These are phyloP conservation scores for Grifola frondosa DNA, from an alignment of 1,284 basidiomycete genomes.

Conservation along the genomic window DNA sequence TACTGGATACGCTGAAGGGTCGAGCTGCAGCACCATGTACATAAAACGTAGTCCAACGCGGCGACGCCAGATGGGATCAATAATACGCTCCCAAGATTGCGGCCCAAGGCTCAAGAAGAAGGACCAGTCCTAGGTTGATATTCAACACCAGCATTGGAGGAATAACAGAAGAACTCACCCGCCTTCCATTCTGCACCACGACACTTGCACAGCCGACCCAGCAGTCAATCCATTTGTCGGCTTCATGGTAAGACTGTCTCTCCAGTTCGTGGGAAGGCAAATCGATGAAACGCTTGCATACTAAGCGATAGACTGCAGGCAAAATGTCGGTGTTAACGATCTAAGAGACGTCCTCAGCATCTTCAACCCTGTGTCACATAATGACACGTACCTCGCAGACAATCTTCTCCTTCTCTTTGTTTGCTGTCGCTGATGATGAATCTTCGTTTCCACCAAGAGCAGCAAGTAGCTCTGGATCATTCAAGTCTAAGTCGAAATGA, in stretches of 20 bases:
- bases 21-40: slow-evolving; percentile 61
- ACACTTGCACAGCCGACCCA: slow-evolving; percentile 79
- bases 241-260: slow-evolving; percentile 31
- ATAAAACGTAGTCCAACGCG: slow-evolving; percentile 74
- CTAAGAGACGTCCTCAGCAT: slow-evolving; percentile 30
- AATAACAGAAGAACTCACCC: slow-evolving; percentile 13
- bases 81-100: slow-evolving; percentile 61
- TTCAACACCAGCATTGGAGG: neutral
- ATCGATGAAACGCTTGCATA: slow-evolving; percentile 51
- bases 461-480: slow-evolving; percentile 58
- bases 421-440: slow-evolving; percentile 24
- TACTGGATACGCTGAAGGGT: slow-evolving; percentile 65
- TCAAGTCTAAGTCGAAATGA: slow-evolving; percentile 52
- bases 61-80: slow-evolving; percentile 51
- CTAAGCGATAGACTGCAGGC: slow-evolving; percentile 60
- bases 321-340: slow-evolving; percentile 55
- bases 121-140: slow-evolving; percentile 58
- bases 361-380: neutral
- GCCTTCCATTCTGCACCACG: slow-evolving; percentile 56
- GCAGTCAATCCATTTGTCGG: slow-evolving; percentile 66
- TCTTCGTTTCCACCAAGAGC: slow-evolving; percentile 45
- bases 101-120: slow-evolving; percentile 56
- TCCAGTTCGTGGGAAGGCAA: slow-evolving; percentile 27
- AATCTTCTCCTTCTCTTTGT: slow-evolving; percentile 40
- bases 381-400: slow-evolving; percentile 41